Evolutionary conservation across 768 basidiomycete species (phyloP), one percentile per base, ranked within the genome.

Genomic region (Pleurotus eryngii): DNA sequence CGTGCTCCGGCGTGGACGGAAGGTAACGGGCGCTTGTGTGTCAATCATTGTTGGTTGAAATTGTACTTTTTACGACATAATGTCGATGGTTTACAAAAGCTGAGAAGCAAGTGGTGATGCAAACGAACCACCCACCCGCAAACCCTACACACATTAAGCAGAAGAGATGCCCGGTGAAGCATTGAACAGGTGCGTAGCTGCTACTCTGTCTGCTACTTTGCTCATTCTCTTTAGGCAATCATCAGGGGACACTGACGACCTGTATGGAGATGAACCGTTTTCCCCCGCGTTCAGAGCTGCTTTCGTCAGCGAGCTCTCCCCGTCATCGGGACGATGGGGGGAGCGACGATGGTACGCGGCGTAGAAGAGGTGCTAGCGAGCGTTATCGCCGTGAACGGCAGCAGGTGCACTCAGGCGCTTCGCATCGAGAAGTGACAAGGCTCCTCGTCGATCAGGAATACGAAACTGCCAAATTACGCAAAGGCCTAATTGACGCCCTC

Each of bases 401-500:
- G 46, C 69, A 55, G 18, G 51, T 39, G 39, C 65, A 53, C 37
- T 39, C 63, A 43, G 38, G 58, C 61, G 39, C 62, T 49, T 55
- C 70, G 46, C 59, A 65, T 39, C 60, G 71, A 47, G 68, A 73
- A 45, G 65, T 74, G 15, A 48, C 74, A 12, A 64, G 62, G n/a
- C 65, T 68, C 14, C 60, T 76, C 14, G 59, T 68, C 42, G 68
- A 71, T 17, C 67, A 72, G 45, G 72, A 72, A 30, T 61, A 70
- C 35, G 75, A 78, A 63, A 68, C 68, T 0, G 59, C 66, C 30
- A 67, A 67, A 42, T 63, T 78, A 50, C 70, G 71, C 4, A 66
- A 70, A 43, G 68, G 71, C 12, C 63, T 80, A 18, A 67, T 70
- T 45, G 68, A 68, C 6, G 72, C 75, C 7, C 60, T 73, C 8